phyloP scores from a whole-genome alignment of 768 basidiomycete genomes.

The Pleurotus tuoliensis region DNA sequence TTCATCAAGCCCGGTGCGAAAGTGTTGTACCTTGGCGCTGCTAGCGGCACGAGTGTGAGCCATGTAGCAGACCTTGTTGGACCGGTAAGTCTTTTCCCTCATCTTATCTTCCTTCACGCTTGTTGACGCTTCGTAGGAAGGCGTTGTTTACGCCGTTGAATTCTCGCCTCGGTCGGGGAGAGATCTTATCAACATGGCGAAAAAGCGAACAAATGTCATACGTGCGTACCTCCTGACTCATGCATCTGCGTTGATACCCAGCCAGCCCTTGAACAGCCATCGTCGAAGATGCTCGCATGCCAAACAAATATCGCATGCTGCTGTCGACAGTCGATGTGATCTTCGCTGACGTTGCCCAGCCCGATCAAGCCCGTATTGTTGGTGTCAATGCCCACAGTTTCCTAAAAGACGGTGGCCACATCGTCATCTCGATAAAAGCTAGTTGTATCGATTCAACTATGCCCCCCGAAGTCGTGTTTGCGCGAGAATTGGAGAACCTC shows the following conservation, averaged over 20 bases:
- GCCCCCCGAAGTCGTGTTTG: conserved; percentile 86
- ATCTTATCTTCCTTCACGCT: conserved; percentile 6
- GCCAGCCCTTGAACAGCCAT: conserved; percentile 54
- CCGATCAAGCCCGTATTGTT: conserved; percentile 98
- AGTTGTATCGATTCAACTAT: conserved; percentile 98
- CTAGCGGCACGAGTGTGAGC: conserved; percentile 95
- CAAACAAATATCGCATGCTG: conserved; percentile 97
- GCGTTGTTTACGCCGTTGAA: conserved; percentile 96
- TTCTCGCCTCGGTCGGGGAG: conserved; percentile 96
- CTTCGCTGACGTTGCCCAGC: conserved; percentile 98
- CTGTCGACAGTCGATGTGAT: conserved; percentile 94
- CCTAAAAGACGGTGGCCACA: conserved; percentile 90
- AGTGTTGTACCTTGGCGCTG: conserved; percentile 96
- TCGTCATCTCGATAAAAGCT: conserved; percentile 97
- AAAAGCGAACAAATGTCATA: conserved; percentile 98
- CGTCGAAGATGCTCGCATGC: conserved; percentile 94
- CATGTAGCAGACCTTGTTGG: conserved; percentile 99
- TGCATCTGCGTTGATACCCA: conserved; percentile 2
- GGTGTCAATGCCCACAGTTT: conserved; percentile 90
- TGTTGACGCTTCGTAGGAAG: conserved; percentile 55
- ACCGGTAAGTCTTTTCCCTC: conserved; percentile 53
- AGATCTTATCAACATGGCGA: conserved; percentile 98
- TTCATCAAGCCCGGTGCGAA: conserved; percentile 92
- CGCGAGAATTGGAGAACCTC: conserved; percentile 78
- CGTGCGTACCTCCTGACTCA: conserved; percentile 49